Evolutionary conservation across 148 eudicot genomes (phyloP), one percentile per base, ranked within the genome.

Genomic region (Spergularia bocconei): DNA sequence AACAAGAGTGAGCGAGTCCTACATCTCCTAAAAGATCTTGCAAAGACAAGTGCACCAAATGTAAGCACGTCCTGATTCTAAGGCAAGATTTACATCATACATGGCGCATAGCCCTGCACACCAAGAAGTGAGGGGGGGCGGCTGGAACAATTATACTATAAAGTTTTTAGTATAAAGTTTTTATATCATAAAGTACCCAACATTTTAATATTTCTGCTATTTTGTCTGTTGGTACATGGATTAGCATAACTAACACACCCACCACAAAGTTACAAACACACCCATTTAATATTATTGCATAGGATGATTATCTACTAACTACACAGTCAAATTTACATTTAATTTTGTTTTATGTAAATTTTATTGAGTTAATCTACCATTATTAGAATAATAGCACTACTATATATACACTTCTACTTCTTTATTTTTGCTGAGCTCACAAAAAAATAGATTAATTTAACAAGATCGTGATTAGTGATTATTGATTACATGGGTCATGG

Each of bases 381-480:
- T 29, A 29, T 29, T 29, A 29, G 36, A 29, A 29, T n/a, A 44
- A 58, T 58, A 23, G 25, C 19, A n/a, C 17, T 55, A 17, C 4
- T 17, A 14, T 13, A 2, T 55, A 15, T 3, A 56, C 21, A 15
- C 59, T 13, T 1, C 6, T 5, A 2, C 17, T 14, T n/a, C 20
- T n/a, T 6, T 16, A 4, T 11, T 58, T 58, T 16, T n/a, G 33
- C 8, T 21, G 21, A 58, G 62, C 48, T 44, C 7, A 44, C 5
- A 0, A 20, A 61, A 61, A n/a, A 56, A 25, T 58, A 61, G 33
- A 56, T 41, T 67, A 73, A 70, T 73, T 19, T 51, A 79, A 73
- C 50, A 23, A 68, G 75, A 69, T 79, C 69, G 78, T 79, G 82
- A 74, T 63, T 63, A 54, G 50, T 50, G 52, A 63, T 64, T 8